Conservation (phyloP, 177 flowering plant species). For the Tripterygium wilfordii region DNA sequence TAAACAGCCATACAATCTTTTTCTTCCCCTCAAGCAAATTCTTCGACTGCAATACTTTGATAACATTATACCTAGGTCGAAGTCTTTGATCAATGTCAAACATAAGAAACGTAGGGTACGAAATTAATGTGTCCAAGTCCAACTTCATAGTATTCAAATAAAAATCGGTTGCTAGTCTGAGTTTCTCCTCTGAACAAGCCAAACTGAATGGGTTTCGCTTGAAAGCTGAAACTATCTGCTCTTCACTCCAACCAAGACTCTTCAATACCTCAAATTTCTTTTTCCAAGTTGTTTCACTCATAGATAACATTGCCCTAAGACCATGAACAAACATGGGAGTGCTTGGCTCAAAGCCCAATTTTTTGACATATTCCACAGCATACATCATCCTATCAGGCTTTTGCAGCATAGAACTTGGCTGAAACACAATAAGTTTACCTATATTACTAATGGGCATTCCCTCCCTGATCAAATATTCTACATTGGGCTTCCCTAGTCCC, state of each 20-base stretch:
- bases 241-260: conserved; percentile 20
- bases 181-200: conserved; percentile 16
- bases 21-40: conserved; percentile 3
- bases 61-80: conserved; percentile 15
- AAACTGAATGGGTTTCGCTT: conserved; percentile 10
- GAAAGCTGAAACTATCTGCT: conserved; percentile 7
- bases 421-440: neutral
- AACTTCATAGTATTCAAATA: conserved; percentile 14
- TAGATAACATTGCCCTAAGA: neutral
- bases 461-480: conserved; percentile 5
- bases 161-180: conserved; percentile 9
- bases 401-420: conserved; percentile 5
- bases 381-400: conserved; percentile 6
- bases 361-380: conserved; percentile 2
- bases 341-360: conserved; percentile 1
- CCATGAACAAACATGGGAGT: conserved; percentile 5
- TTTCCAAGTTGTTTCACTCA: conserved; percentile 13
- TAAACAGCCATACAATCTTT: conserved; percentile 2
- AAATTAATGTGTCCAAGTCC: neutral
- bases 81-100: conserved; percentile 12
- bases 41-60: conserved; percentile 11
- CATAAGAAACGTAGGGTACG: conserved; percentile 6
- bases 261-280: conserved; percentile 13
- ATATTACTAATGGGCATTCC: conserved; percentile 8
- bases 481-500: conserved; percentile 6